phyloP scores from a whole-genome alignment of 768 basidiomycete genomes.

The Lenzites betulinus region DNA sequence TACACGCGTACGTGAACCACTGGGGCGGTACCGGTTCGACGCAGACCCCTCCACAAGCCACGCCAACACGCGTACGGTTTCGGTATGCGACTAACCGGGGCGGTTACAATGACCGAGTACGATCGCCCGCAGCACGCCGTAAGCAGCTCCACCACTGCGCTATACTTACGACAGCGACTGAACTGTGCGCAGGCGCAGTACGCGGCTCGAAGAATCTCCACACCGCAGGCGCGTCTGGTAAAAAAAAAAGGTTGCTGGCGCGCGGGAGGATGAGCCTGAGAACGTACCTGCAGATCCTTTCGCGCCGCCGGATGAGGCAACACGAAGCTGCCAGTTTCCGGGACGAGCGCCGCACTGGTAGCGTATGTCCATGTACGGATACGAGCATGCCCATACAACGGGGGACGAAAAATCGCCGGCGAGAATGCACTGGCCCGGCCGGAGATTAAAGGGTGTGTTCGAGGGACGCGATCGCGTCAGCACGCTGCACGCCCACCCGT shows the following conservation, averaged over 20 bases:
- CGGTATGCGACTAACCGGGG: too few species aligned
- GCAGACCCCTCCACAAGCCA: too few species aligned
- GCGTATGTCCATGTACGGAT: too few species aligned
- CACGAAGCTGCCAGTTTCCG: too few species aligned
- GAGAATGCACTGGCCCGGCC: not conserved
- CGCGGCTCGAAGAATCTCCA: not conserved
- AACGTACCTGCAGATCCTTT: constrained; percentile 23
- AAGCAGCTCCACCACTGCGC: not conserved
- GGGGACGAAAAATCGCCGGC: constrained; percentile 7
- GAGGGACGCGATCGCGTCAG: too few species aligned
- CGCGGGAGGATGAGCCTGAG: constrained; percentile 9
- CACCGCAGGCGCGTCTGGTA: not conserved
- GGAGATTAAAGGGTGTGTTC: not conserved
- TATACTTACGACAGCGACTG: too few species aligned
- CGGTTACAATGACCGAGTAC: not conserved
- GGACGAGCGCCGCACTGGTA: too few species aligned
- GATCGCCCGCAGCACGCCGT: constrained; percentile 14
- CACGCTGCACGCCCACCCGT: too few species aligned
- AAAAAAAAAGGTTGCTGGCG: not conserved
- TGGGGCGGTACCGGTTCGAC: too few species aligned
- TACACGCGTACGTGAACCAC: too few species aligned
- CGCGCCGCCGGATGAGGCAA: not conserved
- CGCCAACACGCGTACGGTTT: too few species aligned
- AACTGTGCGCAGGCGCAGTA: too few species aligned
- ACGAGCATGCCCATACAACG: not conserved